Evolutionary conservation across 75 land plant genomes (phyloP).

Genomic region (Adiantum capillusveneris): DNA sequence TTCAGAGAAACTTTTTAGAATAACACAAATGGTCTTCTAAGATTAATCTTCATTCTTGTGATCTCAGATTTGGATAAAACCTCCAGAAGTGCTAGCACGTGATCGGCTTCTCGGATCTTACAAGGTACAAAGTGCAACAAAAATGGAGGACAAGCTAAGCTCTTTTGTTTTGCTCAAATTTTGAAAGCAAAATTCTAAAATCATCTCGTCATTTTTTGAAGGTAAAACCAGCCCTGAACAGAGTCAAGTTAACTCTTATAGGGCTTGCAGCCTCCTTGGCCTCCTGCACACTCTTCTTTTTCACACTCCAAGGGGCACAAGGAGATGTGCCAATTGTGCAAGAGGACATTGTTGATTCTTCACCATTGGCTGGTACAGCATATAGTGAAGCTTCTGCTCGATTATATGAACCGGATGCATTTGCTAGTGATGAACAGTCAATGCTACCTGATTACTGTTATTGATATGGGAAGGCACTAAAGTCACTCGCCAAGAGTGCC

Average conservation of each 20-base stretch:
- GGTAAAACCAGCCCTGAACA: constrained; percentile 86
- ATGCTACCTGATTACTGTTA: constrained; percentile 16
- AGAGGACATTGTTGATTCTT: constrained; percentile 8
- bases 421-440: constrained; percentile 47
- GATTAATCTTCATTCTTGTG: constrained; percentile 1
- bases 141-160: neutral
- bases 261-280: constrained; percentile 55
- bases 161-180: neutral
- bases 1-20: too few species aligned
- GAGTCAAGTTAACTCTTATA: constrained; percentile 76
- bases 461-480: constrained; percentile 2
- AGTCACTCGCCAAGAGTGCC: too few species aligned
- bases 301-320: constrained; percentile 36
- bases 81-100: constrained; percentile 95
- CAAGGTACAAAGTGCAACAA: constrained; percentile 33
- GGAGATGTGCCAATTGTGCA: neutral
- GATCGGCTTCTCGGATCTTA: constrained; percentile 90
- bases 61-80: constrained; percentile 90
- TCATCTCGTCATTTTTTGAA: constrained; percentile 12
- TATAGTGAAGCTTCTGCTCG: constrained; percentile 85
- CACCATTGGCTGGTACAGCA: constrained; percentile 30
- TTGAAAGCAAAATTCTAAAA: neutral
- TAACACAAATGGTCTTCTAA: too few species aligned
- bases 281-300: constrained; percentile 35
- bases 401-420: constrained; percentile 86